phyloP scores from a whole-genome alignment of 148 eudicot species.

The Fagopyrum esculentum region DNA sequence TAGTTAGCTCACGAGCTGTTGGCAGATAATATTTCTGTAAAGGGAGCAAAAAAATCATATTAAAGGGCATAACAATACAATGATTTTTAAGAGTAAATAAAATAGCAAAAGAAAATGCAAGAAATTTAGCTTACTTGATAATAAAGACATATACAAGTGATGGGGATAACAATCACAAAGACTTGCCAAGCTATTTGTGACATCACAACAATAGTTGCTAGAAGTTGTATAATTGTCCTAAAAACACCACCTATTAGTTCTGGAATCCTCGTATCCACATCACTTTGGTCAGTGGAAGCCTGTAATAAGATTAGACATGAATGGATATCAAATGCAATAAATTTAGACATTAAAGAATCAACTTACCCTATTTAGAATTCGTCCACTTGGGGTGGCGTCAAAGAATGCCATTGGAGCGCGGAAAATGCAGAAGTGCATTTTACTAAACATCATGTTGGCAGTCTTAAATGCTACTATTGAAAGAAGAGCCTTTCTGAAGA shows the following conservation, averaged over 20 bases:
- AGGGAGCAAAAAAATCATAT: not conserved
- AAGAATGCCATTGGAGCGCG: constrained; percentile 55
- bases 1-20: constrained; percentile 53
- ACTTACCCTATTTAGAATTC: constrained; percentile 13
- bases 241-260: constrained; percentile 24
- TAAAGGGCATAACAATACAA: not conserved
- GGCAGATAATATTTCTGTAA: constrained; percentile 51
- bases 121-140: constrained; percentile 29
- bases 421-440: constrained; percentile 38
- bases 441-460: constrained; percentile 31
- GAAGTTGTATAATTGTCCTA: constrained; percentile 28
- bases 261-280: constrained; percentile 33
- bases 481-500: constrained; percentile 21
- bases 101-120: not conserved
- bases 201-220: constrained; percentile 40
- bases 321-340: not conserved
- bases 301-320: constrained; percentile 11
- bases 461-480: constrained; percentile 25
- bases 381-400: constrained; percentile 43
- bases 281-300: constrained; percentile 56
- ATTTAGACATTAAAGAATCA: not conserved
- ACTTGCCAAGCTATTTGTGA: constrained; percentile 51
- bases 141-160: constrained; percentile 31
- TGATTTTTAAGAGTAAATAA: too few relatives aligned
- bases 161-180: constrained; percentile 40